Evolutionary conservation across 495 filamentous ascomycete species (phyloP).

Genomic region (Mytilinidion resinicola): DNA sequence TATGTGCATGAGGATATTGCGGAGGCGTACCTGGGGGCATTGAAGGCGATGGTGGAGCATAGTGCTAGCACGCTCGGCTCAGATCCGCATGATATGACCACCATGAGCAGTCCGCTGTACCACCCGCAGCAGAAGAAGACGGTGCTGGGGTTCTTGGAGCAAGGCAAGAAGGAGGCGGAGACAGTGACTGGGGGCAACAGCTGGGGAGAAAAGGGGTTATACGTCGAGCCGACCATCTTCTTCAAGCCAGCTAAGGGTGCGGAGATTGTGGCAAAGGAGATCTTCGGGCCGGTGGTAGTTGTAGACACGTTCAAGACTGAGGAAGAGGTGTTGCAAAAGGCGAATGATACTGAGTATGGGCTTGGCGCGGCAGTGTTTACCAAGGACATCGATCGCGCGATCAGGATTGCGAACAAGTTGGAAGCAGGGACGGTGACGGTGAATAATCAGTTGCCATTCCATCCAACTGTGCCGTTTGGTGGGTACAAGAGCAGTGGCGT

Average conservation of each 20-base stretch:
- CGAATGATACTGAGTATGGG: slow-evolving; percentile 16
- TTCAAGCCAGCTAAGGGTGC: neutral
- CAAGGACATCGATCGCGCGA: slow-evolving; percentile 9
- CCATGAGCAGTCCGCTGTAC: slow-evolving; percentile 1
- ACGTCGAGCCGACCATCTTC: neutral
- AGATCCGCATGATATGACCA: neutral
- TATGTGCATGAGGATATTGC: neutral
- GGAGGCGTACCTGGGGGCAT: neutral
- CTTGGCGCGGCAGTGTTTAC: slow-evolving; percentile 7
- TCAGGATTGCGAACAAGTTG: slow-evolving; percentile 9
- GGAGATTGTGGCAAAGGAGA: neutral
- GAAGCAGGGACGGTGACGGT: slow-evolving; percentile 7
- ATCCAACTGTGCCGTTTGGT: slow-evolving; percentile 10
- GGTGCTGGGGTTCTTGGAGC: neutral
- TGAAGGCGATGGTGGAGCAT: neutral
- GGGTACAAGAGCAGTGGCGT: slow-evolving; percentile 7
- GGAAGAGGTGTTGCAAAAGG: slow-evolving; percentile 4
- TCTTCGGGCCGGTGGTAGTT: slow-evolving; percentile 1
- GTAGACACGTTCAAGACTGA: slow-evolving; percentile 14
- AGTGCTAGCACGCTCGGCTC: neutral
- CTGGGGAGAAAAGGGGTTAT: neutral
- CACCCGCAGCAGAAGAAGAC: neutral
- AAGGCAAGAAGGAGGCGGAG: neutral
- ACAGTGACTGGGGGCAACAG: neutral
- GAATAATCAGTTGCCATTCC: slow-evolving; percentile 4